Evolutionary conservation across 805 yeast genomes (phyloP), one percentile per base, ranked within the genome.

Genomic region (Teunomyces gatunensis): DNA sequence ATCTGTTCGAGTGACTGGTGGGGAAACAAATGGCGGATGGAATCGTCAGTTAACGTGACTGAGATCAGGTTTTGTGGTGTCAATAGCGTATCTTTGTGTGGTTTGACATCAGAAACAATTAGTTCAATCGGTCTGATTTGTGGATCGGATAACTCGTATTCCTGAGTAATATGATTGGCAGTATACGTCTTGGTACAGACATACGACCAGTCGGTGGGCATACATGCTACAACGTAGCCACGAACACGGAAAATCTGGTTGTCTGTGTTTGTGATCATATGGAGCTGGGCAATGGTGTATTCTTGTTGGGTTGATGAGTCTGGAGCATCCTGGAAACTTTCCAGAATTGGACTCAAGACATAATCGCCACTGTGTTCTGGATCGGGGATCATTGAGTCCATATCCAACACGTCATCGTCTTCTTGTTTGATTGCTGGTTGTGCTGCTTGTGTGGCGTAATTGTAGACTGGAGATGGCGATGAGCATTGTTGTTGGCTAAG

Each of bases 131-230:
- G 53, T 30, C 63, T 47, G 13, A 56, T 33, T 4, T 13, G 30
- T 1, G 74, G 74, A 44, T 67, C 71, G 3, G 58, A 39, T 3
- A 47, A 47, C 18, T 10, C 49, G 4, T 46, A 28, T 21, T 47
- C 48, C 17, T 49, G 46, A 9, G 43, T 15, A 5, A 32, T 18
- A 7, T 35, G 23, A 28, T 47, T 44, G 12, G 35, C 12, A 10
- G 49, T 49, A 47, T 59, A 69, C 29, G 54, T 44, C 44, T 70
- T 70, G 15, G 63, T 54, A 49, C 71, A 68, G 1, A 64, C 41
- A 15, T 57, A 59, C 17, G 53, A 42, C 49, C 63, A 56, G 45
- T 67, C 64, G 1, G 41, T 45, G 0, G 74, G 74, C 4, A 57
- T 49, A 9, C 54, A 42, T 2, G 63, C 69, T 2, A 56, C 60